Conservation (phyloP, 2,329 filamentous ascomycete species). For the Bisporella sp. region DNA sequence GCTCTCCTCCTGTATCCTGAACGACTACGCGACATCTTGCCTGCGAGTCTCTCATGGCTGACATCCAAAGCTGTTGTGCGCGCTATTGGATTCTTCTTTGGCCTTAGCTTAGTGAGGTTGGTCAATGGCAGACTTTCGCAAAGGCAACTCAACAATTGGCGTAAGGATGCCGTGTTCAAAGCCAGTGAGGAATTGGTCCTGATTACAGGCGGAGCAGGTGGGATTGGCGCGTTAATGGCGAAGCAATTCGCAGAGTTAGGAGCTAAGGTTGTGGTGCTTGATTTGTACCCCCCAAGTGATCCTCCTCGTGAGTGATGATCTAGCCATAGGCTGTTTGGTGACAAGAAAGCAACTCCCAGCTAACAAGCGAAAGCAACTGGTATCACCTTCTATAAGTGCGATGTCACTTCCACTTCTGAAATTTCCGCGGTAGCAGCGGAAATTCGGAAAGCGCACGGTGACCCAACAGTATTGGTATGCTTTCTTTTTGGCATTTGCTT, state of each 20-base stretch:
- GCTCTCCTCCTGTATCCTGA: conserved; percentile 19
- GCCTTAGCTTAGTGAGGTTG: conserved; percentile 40
- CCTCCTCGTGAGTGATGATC: conserved; percentile 11
- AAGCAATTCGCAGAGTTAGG: conserved; percentile 53
- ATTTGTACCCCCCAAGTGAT: conserved; percentile 49
- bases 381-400: conserved; percentile 59
- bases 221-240: conserved; percentile 63
- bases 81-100: conserved; percentile 32
- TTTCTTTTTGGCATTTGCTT: not conserved
- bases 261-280: conserved; percentile 63
- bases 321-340: not conserved
- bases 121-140: conserved; percentile 45
- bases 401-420: conserved; percentile 52
- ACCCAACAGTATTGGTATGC: conserved; percentile 55
- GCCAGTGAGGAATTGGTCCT: conserved; percentile 64
- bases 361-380: conserved; percentile 33
- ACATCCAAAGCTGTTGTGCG: conserved; percentile 12
- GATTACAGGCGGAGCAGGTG: conserved; percentile 68
- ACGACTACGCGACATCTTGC: conserved; percentile 14
- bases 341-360: not conserved
- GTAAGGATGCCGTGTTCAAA: conserved; percentile 43
- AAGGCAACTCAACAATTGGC: conserved; percentile 42
- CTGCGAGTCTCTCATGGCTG: conserved; percentile 9
- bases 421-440: conserved; percentile 43
- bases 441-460: conserved; percentile 49